These are phyloP conservation scores for Arthroderma uncinatum DNA, from an alignment of 2,329 filamentous ascomycete species.

Conservation along the genomic window DNA sequence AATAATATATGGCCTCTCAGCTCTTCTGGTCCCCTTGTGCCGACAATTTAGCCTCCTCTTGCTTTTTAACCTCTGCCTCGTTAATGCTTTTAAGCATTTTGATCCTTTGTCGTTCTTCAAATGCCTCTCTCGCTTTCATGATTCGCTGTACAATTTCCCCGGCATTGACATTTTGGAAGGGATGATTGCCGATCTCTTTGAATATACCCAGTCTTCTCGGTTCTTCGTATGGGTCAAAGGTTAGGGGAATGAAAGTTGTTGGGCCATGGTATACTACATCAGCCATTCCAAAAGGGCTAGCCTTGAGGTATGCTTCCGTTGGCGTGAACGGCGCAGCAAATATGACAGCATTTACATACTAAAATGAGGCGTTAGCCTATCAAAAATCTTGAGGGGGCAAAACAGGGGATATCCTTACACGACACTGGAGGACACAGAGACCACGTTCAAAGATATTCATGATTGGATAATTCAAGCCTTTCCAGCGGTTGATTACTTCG, in stretches of 20 bases:
- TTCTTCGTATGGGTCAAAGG: slow-evolving; percentile 68
- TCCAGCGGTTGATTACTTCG: slow-evolving; percentile 89
- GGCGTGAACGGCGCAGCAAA: slow-evolving; percentile 86
- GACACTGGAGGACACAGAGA: slow-evolving; percentile 89
- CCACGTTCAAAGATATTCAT: slow-evolving; percentile 99
- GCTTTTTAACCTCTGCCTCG: slow-evolving; percentile 54
- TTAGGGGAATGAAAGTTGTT: slow-evolving; percentile 71
- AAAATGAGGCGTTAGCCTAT: slow-evolving; percentile 8
- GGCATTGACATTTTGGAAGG: slow-evolving; percentile 79
- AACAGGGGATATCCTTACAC: slow-evolving; percentile 43
- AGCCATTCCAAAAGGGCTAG: slow-evolving; percentile 62
- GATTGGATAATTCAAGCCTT: slow-evolving; percentile 96
- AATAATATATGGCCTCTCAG: neutral
- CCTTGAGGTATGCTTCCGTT: slow-evolving; percentile 62
- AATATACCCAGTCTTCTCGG: slow-evolving; percentile 79
- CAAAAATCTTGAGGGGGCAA: slow-evolving; percentile 3
- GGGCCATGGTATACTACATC: slow-evolving; percentile 90
- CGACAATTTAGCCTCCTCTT: slow-evolving; percentile 38
- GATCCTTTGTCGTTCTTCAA: slow-evolving; percentile 79
- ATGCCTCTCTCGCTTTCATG: slow-evolving; percentile 71
- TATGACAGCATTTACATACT: slow-evolving; percentile 80
- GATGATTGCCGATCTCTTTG: slow-evolving; percentile 62
- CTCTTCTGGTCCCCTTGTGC: neutral
- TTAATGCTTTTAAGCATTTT: slow-evolving; percentile 78
- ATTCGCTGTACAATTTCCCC: slow-evolving; percentile 86